Percentiles rank a stretch among this genome's conserved stretches.
Evolutionary conservation across 2,329 filamentous ascomycete genomes (phyloP).

Genomic region (Endoconidiophora laricicola): DNA sequence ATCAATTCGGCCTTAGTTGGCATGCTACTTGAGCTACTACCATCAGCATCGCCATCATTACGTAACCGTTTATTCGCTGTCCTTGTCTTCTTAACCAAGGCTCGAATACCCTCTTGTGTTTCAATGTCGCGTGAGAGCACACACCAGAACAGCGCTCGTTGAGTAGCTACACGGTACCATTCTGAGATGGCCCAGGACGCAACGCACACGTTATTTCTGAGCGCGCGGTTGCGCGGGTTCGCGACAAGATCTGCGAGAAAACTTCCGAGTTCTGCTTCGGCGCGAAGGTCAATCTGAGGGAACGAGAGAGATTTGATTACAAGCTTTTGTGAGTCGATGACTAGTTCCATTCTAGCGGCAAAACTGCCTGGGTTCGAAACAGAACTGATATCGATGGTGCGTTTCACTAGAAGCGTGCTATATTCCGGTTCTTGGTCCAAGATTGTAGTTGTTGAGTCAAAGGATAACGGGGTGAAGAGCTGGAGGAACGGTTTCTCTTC

Average conservation of each 20-base stretch:
- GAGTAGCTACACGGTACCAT: slow-evolving; percentile 45
- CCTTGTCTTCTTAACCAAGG: slow-evolving; percentile 20
- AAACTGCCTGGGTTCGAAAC: slow-evolving; percentile 32
- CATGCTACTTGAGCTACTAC: no score
- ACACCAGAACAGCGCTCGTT: slow-evolving; percentile 47
- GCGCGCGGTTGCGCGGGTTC: slow-evolving; percentile 21
- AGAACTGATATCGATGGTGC: slow-evolving; percentile 36
- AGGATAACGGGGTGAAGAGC: slow-evolving; percentile 51
- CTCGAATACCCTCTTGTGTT: slow-evolving; percentile 19
- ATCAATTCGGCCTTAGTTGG: neutral
- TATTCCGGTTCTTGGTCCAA: slow-evolving; percentile 16
- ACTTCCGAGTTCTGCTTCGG: slow-evolving; percentile 37
- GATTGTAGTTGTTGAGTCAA: slow-evolving; percentile 36
- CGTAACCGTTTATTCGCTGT: slow-evolving; percentile 15
- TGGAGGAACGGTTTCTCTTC: slow-evolving; percentile 55
- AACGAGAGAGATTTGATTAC: slow-evolving; percentile 37
- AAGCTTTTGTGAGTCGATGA: slow-evolving; percentile 36
- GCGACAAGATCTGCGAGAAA: neutral
- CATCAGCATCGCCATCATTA: slow-evolving; percentile 5
- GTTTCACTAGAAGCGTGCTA: slow-evolving; percentile 31
- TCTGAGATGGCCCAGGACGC: slow-evolving; percentile 52
- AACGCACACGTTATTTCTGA: slow-evolving; percentile 40
- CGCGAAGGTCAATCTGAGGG: slow-evolving; percentile 37
- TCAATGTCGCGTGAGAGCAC: slow-evolving; percentile 32
- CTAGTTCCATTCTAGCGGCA: slow-evolving; percentile 38